These are phyloP conservation scores for Helianthus annuus DNA, from an alignment of 129 eudicot genomes.

Conservation along the genomic window HanXRQr2.0-SUNRISE NC_035449.2:167881761-167882260, in stretches of 20 bases:
- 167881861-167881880: constrained; percentile 76
- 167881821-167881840: constrained; percentile 35
- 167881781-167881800: constrained; percentile 69
- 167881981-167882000: background rate
- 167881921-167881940: constrained; percentile 99
- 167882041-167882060: constrained; percentile 60
- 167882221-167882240: background rate
- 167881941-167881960: constrained; percentile 35
- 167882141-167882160: constrained; percentile 86
- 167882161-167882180: constrained; percentile 90
- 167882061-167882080: constrained; percentile 82
- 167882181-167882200: constrained; percentile 6
- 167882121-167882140: constrained; percentile 86
- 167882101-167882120: constrained; percentile 77
- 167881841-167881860: constrained; percentile 35
- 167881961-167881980: background rate
- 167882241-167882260: too few relatives aligned
- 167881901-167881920: constrained; percentile 98
- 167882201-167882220: constrained; percentile 2
- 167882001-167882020: background rate
- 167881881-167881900: constrained; percentile 79
- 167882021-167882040: background rate
- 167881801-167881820: constrained; percentile 38
- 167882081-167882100: constrained; percentile 95
- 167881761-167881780: constrained; percentile 99